Conservation (phyloP, 2,329 filamentous ascomycete species). For the Plectosphaerella sp. region DNA sequence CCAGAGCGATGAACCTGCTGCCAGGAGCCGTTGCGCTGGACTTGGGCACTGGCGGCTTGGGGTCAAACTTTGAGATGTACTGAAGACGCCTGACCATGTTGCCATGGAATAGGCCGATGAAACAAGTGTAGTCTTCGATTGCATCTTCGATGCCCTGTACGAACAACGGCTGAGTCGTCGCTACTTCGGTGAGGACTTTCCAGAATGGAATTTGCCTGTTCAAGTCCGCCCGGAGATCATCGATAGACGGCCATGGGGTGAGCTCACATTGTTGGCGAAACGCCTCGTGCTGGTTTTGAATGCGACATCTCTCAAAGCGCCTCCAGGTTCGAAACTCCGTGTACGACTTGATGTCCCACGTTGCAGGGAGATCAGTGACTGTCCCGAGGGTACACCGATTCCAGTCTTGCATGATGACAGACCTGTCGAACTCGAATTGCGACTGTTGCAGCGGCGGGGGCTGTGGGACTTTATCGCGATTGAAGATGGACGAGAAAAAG, state of each 20-base stretch:
- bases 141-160: neutral
- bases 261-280: slow-evolving; percentile 7
- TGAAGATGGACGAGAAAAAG: neutral
- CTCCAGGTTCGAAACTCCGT: slow-evolving; percentile 3
- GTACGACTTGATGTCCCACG: slow-evolving; percentile 6
- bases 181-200: slow-evolving; percentile 2
- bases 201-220: slow-evolving; percentile 9
- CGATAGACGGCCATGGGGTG: slow-evolving; percentile 5
- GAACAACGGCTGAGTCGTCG: slow-evolving; percentile 3
- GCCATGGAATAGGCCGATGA: slow-evolving; percentile 4
- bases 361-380: neutral
- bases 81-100: neutral
- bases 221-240: slow-evolving; percentile 5
- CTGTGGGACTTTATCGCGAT: neutral
- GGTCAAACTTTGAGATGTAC: neutral
- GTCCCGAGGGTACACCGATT: slow-evolving; percentile 3
- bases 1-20: neutral
- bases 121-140: slow-evolving; percentile 3
- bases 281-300: neutral
- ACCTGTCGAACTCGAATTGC: neutral
- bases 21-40: neutral
- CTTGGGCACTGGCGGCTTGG: neutral
- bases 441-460: neutral
- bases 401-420: slow-evolving; percentile 2
- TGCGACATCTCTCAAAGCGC: slow-evolving; percentile 2